Conservation (phyloP, 768 basidiomycete genomes). For the Tulasnella sp. region DNA sequence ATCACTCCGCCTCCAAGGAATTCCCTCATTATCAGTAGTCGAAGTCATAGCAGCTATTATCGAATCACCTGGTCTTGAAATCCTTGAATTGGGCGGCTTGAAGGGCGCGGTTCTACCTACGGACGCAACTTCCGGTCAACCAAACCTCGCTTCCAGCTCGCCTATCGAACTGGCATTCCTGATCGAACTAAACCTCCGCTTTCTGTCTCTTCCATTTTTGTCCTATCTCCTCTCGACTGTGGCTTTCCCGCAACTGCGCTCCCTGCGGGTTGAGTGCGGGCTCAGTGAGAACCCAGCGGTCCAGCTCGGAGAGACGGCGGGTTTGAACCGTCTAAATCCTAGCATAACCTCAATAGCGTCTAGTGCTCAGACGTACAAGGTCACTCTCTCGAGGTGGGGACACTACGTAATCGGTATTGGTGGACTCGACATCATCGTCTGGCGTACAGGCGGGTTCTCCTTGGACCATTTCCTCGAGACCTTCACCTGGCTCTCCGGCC, state of each 20-base stretch:
- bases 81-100: neutral
- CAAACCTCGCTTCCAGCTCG: neutral
- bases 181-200: neutral
- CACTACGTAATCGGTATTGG: no score
- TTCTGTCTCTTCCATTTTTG: neutral
- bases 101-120: neutral
- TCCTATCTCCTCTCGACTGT: neutral
- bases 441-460: no score
- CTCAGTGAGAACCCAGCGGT: no score
- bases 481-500: no score
- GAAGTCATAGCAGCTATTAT: neutral
- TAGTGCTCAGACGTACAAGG: no score
- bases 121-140: neutral
- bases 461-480: no score
- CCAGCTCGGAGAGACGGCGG: neutral
- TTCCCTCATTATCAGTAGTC: neutral
- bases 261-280: neutral
- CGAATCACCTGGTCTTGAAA: neutral
- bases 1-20: neutral
- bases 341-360: neutral
- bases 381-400: no score
- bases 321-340: neutral
- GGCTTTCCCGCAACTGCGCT: neutral
- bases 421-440: no score
- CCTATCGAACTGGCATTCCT: neutral